Evolutionary conservation across 495 filamentous ascomycete genomes (phyloP).

Genomic region (Ascodesmis nigricans): DNA sequence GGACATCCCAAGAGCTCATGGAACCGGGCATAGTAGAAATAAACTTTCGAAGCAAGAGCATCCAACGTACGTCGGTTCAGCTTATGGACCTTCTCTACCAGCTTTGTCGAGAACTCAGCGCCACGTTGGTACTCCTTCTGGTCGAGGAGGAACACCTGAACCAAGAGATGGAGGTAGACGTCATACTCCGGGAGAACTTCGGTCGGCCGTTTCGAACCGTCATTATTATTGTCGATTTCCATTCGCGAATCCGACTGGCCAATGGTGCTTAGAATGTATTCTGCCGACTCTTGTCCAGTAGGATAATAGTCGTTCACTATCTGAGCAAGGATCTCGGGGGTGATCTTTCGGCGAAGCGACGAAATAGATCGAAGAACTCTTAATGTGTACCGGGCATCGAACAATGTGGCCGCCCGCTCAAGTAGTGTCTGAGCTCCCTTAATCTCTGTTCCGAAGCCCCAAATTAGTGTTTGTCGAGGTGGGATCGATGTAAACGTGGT

Average conservation of each 20-base stretch:
- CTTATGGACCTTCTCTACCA: constrained; percentile 64
- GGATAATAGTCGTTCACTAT: constrained; percentile 63
- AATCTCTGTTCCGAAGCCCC: constrained; percentile 46
- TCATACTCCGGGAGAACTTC: constrained; percentile 64
- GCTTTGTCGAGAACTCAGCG: constrained; percentile 54
- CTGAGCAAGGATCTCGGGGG: constrained; percentile 54
- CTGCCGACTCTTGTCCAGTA: constrained; percentile 39
- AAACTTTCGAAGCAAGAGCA: constrained; percentile 78
- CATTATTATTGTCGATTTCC: constrained; percentile 48
- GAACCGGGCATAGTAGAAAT: constrained; percentile 94
- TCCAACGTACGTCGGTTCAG: constrained; percentile 88
- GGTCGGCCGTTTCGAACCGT: constrained; percentile 28
- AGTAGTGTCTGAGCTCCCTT: constrained; percentile 78
- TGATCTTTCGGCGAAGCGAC: constrained; percentile 75
- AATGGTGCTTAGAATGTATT: constrained; percentile 45
- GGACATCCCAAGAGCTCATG: constrained; percentile 79
- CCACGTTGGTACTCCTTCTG: constrained; percentile 54
- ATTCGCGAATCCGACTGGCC: constrained; percentile 44
- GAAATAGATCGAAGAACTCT: constrained; percentile 87
- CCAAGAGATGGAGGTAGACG: constrained; percentile 70
- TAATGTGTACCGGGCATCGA: constrained; percentile 85
- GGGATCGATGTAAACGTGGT: too few species aligned
- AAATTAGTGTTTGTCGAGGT: constrained; percentile 5
- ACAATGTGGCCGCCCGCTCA: constrained; percentile 76
- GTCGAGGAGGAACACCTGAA: constrained; percentile 78